Base-by-base conservation (phyloP, 2,329 filamentous ascomycete genomes). In the Corniculantispora saksenae region DNA sequence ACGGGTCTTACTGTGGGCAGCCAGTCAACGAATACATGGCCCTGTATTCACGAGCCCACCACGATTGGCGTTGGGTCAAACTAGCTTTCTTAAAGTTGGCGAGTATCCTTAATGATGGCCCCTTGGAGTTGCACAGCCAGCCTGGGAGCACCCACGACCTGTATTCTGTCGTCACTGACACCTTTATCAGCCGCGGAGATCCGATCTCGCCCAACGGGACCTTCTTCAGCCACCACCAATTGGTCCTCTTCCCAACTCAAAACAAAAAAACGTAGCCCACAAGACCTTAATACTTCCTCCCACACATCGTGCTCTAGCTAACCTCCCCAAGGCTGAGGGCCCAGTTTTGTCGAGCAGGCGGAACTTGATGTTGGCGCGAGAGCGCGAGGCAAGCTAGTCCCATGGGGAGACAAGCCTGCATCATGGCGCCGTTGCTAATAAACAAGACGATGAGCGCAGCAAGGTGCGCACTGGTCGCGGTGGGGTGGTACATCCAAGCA, bases 151-250 rank as follows among this genome's bases (percentile, higher is more conserved):
- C 27, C 6, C 27, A 35, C 32, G 21, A 17, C n/a, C 32, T 35
- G 48, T 29, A 25, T n/a, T 55, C 60, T 62, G 51, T 62, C 51
- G 60, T 62, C 60, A 62, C 51, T 62, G 38, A n/a, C 62, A 43
- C 29, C 29, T 40, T n/a, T n/a, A 35, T 29, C 62, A 64, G 62
- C 54, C 61, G 54, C 55, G 55, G 62, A 64, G 62, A 64, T 64
- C 62, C 55, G 55, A 64, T 64, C 62, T 64, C 55, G 62, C 48
- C 35, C 48, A 27, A 15, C 3, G n/a, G 25, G 17, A 40, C 9
- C 53, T 45, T 43, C 27, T 25, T 45, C 61, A 58, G 61, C 54
- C 60, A 62, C 60, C 50, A 57, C 51, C 51, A 38, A 21, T 13
- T 7, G 12, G 9, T 19, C 23, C 51, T 15, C 17, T 43, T 43